phyloP scores from a whole-genome alignment of 177 flowering plant species.

The Vitis hybrid region DNA sequence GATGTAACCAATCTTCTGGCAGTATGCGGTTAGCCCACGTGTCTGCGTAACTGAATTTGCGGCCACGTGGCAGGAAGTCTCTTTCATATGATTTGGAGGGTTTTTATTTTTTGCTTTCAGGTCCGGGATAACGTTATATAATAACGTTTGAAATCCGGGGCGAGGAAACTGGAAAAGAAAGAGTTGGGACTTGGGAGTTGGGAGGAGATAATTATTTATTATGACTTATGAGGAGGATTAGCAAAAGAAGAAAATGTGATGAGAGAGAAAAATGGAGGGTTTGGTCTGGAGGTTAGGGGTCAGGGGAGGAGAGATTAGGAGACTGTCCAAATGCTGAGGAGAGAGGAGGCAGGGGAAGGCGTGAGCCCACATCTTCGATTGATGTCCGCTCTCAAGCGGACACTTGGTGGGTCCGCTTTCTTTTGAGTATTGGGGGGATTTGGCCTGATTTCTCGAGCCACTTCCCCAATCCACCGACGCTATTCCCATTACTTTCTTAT shows the following conservation, averaged over 20 bases:
- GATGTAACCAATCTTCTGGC: constrained; percentile 19
- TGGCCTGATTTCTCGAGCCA: neutral
- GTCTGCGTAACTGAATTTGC: neutral
- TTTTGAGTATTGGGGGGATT: neutral
- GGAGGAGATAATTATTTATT: neutral
- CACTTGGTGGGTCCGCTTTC: constrained; percentile 15
- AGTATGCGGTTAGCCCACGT: neutral
- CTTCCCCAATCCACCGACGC: constrained; percentile 5
- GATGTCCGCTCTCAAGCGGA: constrained; percentile 8
- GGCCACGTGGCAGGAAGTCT: constrained; percentile 1
- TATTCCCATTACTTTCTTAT: neutral
- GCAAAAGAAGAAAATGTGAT: neutral
- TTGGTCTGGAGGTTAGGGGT: constrained; percentile 31
- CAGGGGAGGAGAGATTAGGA: constrained; percentile 15
- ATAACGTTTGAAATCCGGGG: neutral
- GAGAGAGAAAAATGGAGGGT: neutral
- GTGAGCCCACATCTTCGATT: constrained; percentile 14
- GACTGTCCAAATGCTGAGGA: constrained; percentile 16
- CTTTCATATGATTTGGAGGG: neutral
- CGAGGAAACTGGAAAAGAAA: neutral
- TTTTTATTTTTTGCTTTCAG: no score
- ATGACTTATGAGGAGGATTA: neutral
- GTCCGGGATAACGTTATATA: neutral
- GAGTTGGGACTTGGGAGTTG: neutral
- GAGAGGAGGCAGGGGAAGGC: constrained; percentile 17